phyloP scores from a whole-genome alignment of 179 eudicot species.

The Spergularia azorica region DNA sequence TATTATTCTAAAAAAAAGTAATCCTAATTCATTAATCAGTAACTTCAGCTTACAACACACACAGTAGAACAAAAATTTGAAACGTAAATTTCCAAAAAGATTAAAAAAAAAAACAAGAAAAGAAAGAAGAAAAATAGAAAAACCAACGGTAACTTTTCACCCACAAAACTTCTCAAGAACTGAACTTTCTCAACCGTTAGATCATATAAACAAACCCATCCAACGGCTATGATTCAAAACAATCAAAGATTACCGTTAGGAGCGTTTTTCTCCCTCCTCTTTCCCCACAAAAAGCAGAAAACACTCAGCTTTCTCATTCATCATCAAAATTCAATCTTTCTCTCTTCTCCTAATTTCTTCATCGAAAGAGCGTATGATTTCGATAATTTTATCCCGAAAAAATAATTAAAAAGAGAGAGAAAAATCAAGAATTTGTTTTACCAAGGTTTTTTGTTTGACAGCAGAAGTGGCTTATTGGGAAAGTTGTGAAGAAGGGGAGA shows the following conservation, averaged over 20 bases:
- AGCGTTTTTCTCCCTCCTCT: conserved; percentile 3
- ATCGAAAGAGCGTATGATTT: no score
- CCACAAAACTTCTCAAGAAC: background rate
- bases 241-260: conserved; percentile 31
- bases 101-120: background rate
- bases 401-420: background rate
- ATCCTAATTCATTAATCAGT: no score
- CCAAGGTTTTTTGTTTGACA: background rate
- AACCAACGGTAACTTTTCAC: conserved; percentile 32
- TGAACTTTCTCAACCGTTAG: conserved; percentile 16
- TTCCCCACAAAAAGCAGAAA: conserved; percentile 20
- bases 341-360: background rate
- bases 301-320: background rate
- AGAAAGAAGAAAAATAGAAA: background rate
- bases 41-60: background rate
- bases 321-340: background rate
- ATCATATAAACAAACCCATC: background rate
- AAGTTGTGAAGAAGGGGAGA: conserved; percentile 44
- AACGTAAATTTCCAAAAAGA: conserved; percentile 8
- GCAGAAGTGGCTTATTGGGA: conserved; percentile 50
- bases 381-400: background rate
- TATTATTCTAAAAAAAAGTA: no score
- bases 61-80: background rate
- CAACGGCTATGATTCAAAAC: conserved; percentile 29
- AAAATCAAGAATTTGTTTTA: background rate